Evolutionary conservation across 2,329 filamentous ascomycete species (phyloP).

Genomic region (Hypocrella siamensis): DNA sequence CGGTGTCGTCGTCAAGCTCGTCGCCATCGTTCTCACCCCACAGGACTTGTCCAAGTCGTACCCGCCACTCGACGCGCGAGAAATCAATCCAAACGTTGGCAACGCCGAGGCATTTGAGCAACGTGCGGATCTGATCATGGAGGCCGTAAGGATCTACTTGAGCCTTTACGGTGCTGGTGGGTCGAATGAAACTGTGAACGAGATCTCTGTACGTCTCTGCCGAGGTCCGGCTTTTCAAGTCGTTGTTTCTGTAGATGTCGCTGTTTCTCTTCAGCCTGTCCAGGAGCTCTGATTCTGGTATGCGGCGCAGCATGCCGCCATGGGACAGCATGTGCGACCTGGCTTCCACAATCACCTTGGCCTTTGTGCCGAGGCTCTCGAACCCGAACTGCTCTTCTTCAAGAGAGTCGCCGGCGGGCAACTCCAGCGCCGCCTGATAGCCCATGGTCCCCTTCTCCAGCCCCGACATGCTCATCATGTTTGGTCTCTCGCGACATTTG

Average conservation of each 20-base stretch:
- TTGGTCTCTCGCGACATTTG: slow-evolving; percentile 45
- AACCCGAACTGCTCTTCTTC: slow-evolving; percentile 47
- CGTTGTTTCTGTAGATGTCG: slow-evolving; percentile 36
- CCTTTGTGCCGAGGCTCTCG: slow-evolving; percentile 36
- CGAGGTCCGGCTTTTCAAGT: slow-evolving; percentile 32
- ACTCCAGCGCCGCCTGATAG: slow-evolving; percentile 51
- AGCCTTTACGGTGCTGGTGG: slow-evolving; percentile 39
- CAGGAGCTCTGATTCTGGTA: slow-evolving; percentile 42
- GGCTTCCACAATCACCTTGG: slow-evolving; percentile 38
- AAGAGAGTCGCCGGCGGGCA: slow-evolving; percentile 47
- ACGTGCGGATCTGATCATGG: slow-evolving; percentile 52
- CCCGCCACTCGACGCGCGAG: slow-evolving; percentile 58
- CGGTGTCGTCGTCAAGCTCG: slow-evolving; percentile 35
- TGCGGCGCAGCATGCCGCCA: slow-evolving; percentile 35
- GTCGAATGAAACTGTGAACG: slow-evolving; percentile 43
- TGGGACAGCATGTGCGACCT: slow-evolving; percentile 39
- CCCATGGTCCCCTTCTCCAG: slow-evolving; percentile 57
- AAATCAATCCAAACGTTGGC: slow-evolving; percentile 62
- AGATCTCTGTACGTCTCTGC: slow-evolving; percentile 47
- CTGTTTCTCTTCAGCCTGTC: slow-evolving; percentile 42
- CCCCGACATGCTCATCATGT: slow-evolving; percentile 58
- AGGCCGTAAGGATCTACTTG: slow-evolving; percentile 45
- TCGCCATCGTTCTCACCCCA: slow-evolving; percentile 43
- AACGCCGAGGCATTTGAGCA: slow-evolving; percentile 48
- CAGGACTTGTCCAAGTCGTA: slow-evolving; percentile 55